phyloP scores from a whole-genome alignment of 176 grass and related monocot species.

The Juncus effusus region DNA sequence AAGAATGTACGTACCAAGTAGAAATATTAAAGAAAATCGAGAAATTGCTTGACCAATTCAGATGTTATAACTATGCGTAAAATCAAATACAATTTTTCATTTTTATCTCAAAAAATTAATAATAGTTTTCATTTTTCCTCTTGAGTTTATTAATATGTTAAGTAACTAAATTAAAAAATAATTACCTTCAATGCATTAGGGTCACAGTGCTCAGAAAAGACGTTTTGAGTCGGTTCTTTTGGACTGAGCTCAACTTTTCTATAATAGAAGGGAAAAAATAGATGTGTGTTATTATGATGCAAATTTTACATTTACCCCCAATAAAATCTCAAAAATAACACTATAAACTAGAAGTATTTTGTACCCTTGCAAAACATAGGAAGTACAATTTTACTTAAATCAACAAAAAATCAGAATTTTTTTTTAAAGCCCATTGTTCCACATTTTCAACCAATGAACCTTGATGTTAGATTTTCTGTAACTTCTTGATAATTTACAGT shows the following conservation, averaged over 20 bases:
- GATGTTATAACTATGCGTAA: too few relatives aligned
- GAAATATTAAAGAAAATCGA: conserved; percentile 9
- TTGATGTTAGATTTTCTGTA: too few relatives aligned
- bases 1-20: too few relatives aligned
- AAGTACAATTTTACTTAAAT: conserved; percentile 17
- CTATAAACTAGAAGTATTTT: too few relatives aligned
- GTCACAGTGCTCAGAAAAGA: conserved; percentile 59
- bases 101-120: too few relatives aligned
- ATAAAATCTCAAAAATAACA: too few relatives aligned
- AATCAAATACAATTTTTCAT: neutral
- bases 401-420: too few relatives aligned
- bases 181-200: conserved; percentile 74
- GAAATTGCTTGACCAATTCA: neutral
- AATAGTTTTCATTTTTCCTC: too few relatives aligned
- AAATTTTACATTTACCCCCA: neutral
- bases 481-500: too few relatives aligned
- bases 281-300: conserved; percentile 1
- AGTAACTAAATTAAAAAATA: too few relatives aligned
- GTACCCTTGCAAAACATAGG: too few relatives aligned
- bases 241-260: conserved; percentile 40
- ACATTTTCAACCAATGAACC: neutral
- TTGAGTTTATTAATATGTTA: neutral
- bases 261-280: conserved; percentile 36
- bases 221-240: conserved; percentile 45
- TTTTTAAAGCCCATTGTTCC: too few relatives aligned